Percentiles rank a stretch among this genome's conserved stretches.
These are phyloP conservation scores for Penicillium sp. DNA, from an alignment of 2,329 filamentous ascomycete genomes.

Conservation along the genomic window DNA sequence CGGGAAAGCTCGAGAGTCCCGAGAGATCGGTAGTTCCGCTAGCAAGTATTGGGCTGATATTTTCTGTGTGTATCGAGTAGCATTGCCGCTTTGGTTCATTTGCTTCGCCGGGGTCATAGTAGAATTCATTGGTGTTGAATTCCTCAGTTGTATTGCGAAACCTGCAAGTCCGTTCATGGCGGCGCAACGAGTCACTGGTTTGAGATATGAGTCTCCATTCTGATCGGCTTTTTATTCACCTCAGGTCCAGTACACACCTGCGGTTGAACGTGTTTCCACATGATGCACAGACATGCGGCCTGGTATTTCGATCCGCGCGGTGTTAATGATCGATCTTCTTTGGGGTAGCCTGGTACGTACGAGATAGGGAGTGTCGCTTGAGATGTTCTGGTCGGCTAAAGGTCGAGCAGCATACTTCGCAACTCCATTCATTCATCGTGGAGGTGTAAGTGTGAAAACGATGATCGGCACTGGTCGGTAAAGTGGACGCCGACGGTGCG, in stretches of 20 bases:
- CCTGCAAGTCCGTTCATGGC: slow-evolving; percentile 26
- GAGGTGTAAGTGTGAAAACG: not conserved
- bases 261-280: slow-evolving; percentile 22
- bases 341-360: slow-evolving; percentile 8
- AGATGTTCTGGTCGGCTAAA: slow-evolving; percentile 28
- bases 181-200: slow-evolving; percentile 23
- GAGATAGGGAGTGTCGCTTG: slow-evolving; percentile 21
- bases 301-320: slow-evolving; percentile 15
- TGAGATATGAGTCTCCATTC: not conserved
- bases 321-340: not conserved
- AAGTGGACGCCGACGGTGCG: not conserved
- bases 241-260: slow-evolving; percentile 5
- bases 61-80: not conserved
- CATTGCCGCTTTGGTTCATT: not conserved
- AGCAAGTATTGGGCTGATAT: too few relatives aligned
- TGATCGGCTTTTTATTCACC: not conserved
- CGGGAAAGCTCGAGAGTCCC: not conserved
- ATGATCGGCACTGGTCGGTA: not conserved
- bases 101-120: not conserved
- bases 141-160: not conserved
- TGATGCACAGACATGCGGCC: slow-evolving; percentile 17
- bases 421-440: slow-evolving; percentile 4
- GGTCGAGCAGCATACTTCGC: slow-evolving; percentile 13
- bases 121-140: not conserved
- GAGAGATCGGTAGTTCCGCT: not conserved